These are phyloP conservation scores for Fusarium paranaense DNA, from an alignment of 2,329 filamentous ascomycete species.

Conservation along the genomic window DNA sequence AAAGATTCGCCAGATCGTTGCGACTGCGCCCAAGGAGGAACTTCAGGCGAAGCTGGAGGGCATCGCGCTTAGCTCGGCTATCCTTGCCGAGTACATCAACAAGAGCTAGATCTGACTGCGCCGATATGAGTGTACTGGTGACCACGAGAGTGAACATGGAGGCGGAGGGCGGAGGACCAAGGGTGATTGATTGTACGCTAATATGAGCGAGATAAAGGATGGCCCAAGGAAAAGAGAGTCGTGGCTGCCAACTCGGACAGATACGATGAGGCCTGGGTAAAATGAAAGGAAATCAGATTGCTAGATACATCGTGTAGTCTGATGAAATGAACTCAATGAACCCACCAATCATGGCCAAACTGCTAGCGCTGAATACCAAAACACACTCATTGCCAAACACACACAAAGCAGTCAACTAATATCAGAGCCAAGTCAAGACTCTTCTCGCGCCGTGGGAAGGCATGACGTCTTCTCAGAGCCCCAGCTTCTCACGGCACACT, in stretches of 20 bases:
- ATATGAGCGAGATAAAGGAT: not conserved
- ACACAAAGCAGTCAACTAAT: not conserved
- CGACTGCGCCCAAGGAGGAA: not conserved
- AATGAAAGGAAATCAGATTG: not conserved
- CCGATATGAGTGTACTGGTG: not conserved
- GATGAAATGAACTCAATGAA: not conserved
- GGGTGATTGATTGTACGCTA: not conserved
- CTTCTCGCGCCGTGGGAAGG: not conserved
- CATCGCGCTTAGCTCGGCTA: not conserved
- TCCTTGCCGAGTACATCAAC: not conserved
- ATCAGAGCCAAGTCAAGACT: not conserved
- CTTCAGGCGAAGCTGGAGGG: not conserved
- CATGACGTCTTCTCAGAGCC: conserved; percentile 1
- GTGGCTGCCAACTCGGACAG: not conserved
- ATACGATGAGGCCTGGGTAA: not conserved
- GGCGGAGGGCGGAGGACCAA: not conserved
- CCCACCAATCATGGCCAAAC: not conserved
- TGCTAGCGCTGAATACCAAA: not conserved
- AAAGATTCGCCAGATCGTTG: not conserved
- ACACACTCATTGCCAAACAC: not conserved
- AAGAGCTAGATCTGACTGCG: not conserved
- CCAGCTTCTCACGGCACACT: conserved; percentile 28
- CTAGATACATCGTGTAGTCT: not conserved
- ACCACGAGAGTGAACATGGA: not conserved
- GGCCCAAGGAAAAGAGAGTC: not conserved